phyloP scores from a whole-genome alignment of 176 grass and related monocot genomes.

The Oryza brachyantha region DNA sequence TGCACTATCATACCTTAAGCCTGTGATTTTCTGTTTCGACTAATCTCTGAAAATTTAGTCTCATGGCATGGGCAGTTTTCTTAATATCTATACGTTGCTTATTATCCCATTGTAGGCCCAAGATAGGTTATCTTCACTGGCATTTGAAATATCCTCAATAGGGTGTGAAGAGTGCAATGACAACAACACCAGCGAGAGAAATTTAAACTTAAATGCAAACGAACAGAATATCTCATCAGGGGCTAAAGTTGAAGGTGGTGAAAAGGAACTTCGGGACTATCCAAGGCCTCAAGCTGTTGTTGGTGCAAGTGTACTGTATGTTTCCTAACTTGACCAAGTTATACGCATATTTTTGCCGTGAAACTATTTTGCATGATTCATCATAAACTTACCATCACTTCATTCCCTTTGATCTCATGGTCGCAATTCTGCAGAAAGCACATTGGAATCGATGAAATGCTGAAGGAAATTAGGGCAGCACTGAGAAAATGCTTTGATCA shows the following conservation, averaged over 20 bases:
- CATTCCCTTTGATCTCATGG: not conserved
- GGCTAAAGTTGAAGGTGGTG: conserved; percentile 41
- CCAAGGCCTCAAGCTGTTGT: conserved; percentile 82
- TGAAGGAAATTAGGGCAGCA: conserved; percentile 75
- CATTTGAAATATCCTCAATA: conserved; percentile 70
- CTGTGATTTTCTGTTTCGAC: not conserved
- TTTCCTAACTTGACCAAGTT: conserved; percentile 11
- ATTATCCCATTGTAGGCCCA: conserved; percentile 44
- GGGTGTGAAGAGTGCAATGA: conserved; percentile 52
- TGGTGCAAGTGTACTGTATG: conserved; percentile 72
- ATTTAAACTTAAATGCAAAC: conserved; percentile 3
- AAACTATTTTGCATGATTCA: not conserved
- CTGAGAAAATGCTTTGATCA: conserved; percentile 73
- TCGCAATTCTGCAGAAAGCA: conserved; percentile 49
- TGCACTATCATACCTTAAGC: conserved; percentile 20
- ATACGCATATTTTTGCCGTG: not conserved
- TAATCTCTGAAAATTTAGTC: not conserved
- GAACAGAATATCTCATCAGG: conserved; percentile 3
- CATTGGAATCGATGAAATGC: conserved; percentile 76
- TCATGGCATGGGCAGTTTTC: not conserved
- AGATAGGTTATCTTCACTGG: conserved; percentile 62
- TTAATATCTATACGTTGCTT: not conserved
- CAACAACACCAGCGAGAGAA: conserved; percentile 31
- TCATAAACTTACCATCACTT: not conserved
- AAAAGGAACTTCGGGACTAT: conserved; percentile 80